Percentiles rank a stretch among this genome's conserved stretches.
Evolutionary conservation across 2,329 filamentous ascomycete species (phyloP).

Genomic region (Chalara sp.): DNA sequence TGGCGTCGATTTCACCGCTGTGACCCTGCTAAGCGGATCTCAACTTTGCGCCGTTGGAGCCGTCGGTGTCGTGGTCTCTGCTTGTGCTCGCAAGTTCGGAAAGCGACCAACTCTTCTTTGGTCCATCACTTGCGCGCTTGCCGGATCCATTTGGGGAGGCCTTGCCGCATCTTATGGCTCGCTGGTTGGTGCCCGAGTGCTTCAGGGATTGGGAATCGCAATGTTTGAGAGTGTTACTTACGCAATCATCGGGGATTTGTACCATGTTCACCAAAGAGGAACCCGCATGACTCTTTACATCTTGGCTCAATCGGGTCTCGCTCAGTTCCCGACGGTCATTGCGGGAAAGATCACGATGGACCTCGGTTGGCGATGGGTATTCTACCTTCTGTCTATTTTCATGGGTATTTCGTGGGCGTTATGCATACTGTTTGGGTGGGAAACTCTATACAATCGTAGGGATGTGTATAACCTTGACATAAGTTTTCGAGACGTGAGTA

Average conservation of each 20-base stretch:
- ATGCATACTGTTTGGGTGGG: too few relatives aligned
- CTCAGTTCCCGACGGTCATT: constrained; percentile 33
- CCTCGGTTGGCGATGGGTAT: too few relatives aligned
- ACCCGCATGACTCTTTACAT: constrained; percentile 41
- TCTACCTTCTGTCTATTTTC: too few relatives aligned
- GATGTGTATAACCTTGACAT: too few relatives aligned
- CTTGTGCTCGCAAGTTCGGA: not conserved
- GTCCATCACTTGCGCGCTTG: constrained; percentile 29
- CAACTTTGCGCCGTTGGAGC: not conserved
- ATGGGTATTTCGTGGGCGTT: too few relatives aligned
- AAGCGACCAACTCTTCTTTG: constrained; percentile 40
- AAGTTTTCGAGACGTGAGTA: too few relatives aligned
- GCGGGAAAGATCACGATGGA: constrained; percentile 39
- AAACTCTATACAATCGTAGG: too few relatives aligned
- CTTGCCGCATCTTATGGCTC: constrained; percentile 2
- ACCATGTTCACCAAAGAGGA: constrained; percentile 57
- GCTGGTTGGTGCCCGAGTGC: constrained; percentile 28
- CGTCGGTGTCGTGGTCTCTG: not conserved
- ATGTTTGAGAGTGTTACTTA: constrained; percentile 14
- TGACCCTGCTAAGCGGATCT: not conserved
- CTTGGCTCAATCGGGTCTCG: constrained; percentile 39
- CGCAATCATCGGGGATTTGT: constrained; percentile 31
- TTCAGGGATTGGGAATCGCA: too few relatives aligned
- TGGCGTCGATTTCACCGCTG: not conserved
- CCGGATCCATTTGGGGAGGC: constrained; percentile 17